Evolutionary conservation across 1,139 yeast genomes (phyloP).

Genomic region (Williopsis jadinii): DNA sequence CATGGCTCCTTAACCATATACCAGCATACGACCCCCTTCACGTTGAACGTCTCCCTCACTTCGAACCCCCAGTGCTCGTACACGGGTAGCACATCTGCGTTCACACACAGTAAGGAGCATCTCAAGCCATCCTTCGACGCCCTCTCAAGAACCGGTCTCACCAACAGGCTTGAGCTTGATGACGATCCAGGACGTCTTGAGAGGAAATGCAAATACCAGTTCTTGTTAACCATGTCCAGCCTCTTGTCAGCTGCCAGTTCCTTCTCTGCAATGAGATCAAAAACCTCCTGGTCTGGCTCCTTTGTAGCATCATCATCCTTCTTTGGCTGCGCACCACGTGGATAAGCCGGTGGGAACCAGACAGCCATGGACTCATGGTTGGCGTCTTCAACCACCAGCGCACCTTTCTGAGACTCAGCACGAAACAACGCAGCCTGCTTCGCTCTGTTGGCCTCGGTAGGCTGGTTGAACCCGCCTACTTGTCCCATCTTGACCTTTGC

Average conservation of each 20-base stretch:
- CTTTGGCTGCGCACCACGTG: too few species aligned
- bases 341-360: too few species aligned
- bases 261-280: not conserved
- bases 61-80: constrained; percentile 1
- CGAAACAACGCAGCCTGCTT: not conserved
- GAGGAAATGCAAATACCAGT: not conserved
- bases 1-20: constrained; percentile 1
- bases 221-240: not conserved
- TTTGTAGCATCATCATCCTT: too few species aligned
- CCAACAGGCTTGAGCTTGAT: not conserved
- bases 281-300: not conserved
- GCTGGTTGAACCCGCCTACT: not conserved
- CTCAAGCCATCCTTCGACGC: not conserved
- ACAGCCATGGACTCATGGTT: too few species aligned
- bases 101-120: not conserved
- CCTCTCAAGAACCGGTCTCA: not conserved
- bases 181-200: not conserved
- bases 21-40: not conserved
- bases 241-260: not conserved
- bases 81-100: not conserved
- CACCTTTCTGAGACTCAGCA: too few species aligned
- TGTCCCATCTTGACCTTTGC: not conserved
- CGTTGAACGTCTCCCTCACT: not conserved
- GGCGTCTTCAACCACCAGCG: too few species aligned
- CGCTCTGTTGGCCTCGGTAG: not conserved